These are phyloP conservation scores for Fraxinus quadrangulata DNA, from an alignment of 257 asterid genomes.

Conservation along the genomic window DNA sequence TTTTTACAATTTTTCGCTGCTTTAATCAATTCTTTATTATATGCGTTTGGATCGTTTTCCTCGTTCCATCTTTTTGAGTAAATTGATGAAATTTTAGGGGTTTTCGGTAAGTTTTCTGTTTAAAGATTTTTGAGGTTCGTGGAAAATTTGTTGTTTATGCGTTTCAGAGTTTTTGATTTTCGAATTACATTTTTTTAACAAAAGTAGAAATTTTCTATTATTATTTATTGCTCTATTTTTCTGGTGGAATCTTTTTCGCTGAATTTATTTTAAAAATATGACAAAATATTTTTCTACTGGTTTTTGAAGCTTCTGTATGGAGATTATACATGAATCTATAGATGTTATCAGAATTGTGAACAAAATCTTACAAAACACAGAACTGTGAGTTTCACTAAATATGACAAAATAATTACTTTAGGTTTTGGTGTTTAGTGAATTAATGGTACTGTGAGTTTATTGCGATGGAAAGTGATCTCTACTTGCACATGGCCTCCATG, in stretches of 20 bases:
- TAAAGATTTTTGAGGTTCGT: constrained; percentile 14
- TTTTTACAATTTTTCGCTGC: not conserved
- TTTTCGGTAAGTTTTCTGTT: not conserved
- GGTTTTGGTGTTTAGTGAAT: constrained; percentile 28
- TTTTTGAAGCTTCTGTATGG: constrained; percentile 33
- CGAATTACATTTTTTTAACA: not conserved
- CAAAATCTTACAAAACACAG: constrained; percentile 33
- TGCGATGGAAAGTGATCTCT: constrained; percentile 70
- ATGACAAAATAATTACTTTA: constrained; percentile 3
- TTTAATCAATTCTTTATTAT: not conserved
- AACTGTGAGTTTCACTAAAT: not conserved
- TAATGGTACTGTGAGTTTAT: constrained; percentile 45
- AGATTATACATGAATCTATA: constrained; percentile 27
- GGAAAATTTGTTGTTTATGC: not conserved
- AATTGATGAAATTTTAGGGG: not conserved
- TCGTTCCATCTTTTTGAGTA: not conserved
- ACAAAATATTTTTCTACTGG: not conserved
- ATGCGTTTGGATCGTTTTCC: not conserved
- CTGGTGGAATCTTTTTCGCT: constrained; percentile 1
- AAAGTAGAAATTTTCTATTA: not conserved
- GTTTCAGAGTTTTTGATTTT: not conserved
- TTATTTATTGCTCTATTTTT: not conserved
- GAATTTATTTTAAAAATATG: constrained; percentile 10
- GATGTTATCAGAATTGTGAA: constrained; percentile 34
- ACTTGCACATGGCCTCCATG: constrained; percentile 50